Conservation (phyloP, 352 stramenopile species). For the Globisporangium alternatum region DNA sequence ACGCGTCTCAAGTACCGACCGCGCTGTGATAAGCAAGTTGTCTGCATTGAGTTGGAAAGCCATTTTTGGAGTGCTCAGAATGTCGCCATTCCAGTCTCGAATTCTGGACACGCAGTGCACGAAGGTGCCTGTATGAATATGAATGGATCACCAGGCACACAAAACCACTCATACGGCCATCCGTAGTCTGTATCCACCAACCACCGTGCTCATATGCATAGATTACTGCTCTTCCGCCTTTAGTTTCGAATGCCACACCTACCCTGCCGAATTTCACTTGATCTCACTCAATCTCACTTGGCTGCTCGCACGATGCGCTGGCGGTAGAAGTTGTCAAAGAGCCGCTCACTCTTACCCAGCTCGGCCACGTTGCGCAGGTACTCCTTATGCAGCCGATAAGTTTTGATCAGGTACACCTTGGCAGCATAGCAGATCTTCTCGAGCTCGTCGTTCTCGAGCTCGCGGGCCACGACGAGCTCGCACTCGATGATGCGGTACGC, state of each 20-base stretch:
- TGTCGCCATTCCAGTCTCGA: too few relatives aligned
- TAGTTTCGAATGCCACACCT: not conserved
- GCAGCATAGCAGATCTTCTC: conserved; percentile 59
- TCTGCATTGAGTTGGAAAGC: too few relatives aligned
- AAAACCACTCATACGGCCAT: too few relatives aligned
- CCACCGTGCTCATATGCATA: too few relatives aligned
- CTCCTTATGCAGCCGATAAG: conserved; percentile 55
- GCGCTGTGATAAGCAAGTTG: too few relatives aligned
- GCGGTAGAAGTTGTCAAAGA: conserved; percentile 81
- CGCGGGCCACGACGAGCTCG: conserved; percentile 40
- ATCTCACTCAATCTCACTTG: conserved; percentile 30
- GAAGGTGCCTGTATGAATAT: too few relatives aligned
- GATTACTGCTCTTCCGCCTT: too few relatives aligned
- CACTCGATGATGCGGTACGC: conserved; percentile 48
- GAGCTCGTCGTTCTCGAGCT: conserved; percentile 56
- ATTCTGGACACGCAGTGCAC: too few relatives aligned
- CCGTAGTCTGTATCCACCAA: too few relatives aligned
- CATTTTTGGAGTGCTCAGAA: not conserved
- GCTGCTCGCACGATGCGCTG: conserved; percentile 66
- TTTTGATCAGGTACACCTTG: conserved; percentile 67
- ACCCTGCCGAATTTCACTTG: not conserved
- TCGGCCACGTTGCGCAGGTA: conserved; percentile 29
- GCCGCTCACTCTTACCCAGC: conserved; percentile 21
- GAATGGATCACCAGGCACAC: too few relatives aligned
- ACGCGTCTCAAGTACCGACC: too few relatives aligned